Evolutionary conservation across 2,329 filamentous ascomycete species (phyloP).

Genomic region (Botrytis hyacinthi): DNA sequence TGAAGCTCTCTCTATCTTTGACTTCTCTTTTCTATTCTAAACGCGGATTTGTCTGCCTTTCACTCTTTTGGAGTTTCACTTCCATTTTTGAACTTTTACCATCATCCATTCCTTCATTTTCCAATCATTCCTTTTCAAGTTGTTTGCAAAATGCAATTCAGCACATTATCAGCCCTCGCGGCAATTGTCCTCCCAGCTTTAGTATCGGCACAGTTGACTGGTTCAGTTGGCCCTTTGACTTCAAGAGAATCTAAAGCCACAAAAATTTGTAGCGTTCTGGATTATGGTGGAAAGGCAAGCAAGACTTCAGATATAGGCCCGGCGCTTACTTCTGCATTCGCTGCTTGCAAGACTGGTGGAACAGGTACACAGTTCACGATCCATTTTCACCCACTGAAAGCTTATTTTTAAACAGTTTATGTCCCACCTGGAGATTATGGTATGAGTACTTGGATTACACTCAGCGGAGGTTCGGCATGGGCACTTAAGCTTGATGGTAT

Average conservation of each 20-base stretch:
- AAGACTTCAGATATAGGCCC: constrained; percentile 51
- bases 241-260: constrained; percentile 43
- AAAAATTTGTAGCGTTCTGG: constrained; percentile 51
- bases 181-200: constrained; percentile 28
- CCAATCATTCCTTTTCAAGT: not conserved
- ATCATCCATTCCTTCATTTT: not conserved
- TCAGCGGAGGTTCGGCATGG: constrained; percentile 48
- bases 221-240: constrained; percentile 47
- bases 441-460: constrained; percentile 49
- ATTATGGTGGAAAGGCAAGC: constrained; percentile 52
- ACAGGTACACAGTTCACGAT: constrained; percentile 36
- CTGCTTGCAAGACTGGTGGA: constrained; percentile 50
- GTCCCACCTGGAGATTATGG: constrained; percentile 43
- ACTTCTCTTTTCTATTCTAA: not conserved
- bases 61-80: constrained; percentile 9
- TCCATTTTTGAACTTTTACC: constrained; percentile 2
- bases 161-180: constrained; percentile 21
- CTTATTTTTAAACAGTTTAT: constrained; percentile 25
- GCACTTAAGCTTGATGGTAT: constrained; percentile 53
- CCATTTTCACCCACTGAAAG: not conserved
- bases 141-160: constrained; percentile 26
- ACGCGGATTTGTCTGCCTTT: constrained; percentile 14
- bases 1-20: not conserved
- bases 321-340: constrained; percentile 48
- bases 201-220: constrained; percentile 42